Evolutionary conservation across 257 asterid genomes (phyloP), one percentile per base, ranked within the genome.

Genomic region (Asclepias syriaca): DNA sequence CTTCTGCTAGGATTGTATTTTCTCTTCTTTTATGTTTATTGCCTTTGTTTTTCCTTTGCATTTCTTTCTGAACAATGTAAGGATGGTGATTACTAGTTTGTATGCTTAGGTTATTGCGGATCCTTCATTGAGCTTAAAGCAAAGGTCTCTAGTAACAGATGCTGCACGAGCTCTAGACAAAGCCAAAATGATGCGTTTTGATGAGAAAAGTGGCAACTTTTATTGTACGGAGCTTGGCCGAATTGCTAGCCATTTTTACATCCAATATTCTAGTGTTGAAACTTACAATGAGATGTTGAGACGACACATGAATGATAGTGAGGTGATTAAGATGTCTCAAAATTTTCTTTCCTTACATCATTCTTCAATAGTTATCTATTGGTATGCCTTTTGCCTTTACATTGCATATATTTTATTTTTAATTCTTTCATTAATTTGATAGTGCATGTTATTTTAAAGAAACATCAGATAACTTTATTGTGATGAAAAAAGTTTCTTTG

Each of bases 121-220:
- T 80, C 99, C 99, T 80, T 85, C 93, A 66, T 77, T 94, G 84
- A 81, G 97, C 86, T 79, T 89, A 80, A 94, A 94, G 83, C 99
- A 91, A 84, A 89, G 97, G 81, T 89, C 89, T 78, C 87, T 94
- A 77, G 89, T 94, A 39, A 84, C 88, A 46, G 97, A 91, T 85
- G 97, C 97, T 74, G 99, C 99, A 60, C 95, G 99, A 72, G 84
- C 96, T 77, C 97, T 94, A 10, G 99, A 94, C 86, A 91, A 83
- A 84, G 99, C 99, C 70, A 94, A 94, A 87, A 94, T 94, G 99
- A 89, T 94, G 99, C 99, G 99, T 60, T 94, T 91, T 71, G 99
- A 94, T 84, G 99, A 94, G 85, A 94, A 94, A 85, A 94, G 99
- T 76, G 99, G 99, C 82, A 94, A 94, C 81, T 91, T 94, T 66